A percentile compares a stretch with the other conserved stretches of the same genome.
Conservation (phyloP, 2,329 filamentous ascomycete species). For the Periconia digitata region DNA sequence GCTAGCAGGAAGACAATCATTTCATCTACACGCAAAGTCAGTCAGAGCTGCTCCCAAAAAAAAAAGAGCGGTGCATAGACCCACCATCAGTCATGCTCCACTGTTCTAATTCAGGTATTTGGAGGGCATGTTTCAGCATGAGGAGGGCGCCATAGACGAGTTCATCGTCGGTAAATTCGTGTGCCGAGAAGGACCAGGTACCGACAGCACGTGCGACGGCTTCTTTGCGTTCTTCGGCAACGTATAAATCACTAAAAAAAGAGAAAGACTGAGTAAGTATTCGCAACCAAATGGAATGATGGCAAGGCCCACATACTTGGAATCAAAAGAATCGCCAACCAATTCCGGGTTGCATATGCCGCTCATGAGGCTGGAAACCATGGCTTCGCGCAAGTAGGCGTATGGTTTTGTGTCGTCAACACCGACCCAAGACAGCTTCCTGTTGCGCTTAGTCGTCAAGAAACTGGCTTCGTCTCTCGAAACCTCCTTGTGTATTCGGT, state of each 20-base stretch:
- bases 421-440: slow-evolving; percentile 91
- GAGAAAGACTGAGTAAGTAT: slow-evolving; percentile 23
- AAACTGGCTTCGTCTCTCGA: slow-evolving; percentile 72
- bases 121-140: slow-evolving; percentile 88
- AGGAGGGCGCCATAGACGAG: slow-evolving; percentile 79
- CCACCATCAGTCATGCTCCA: slow-evolving; percentile 79
- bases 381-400: slow-evolving; percentile 85
- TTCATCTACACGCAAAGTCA: slow-evolving; percentile 60
- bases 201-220: slow-evolving; percentile 71
- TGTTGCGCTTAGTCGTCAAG: slow-evolving; percentile 69
- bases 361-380: slow-evolving; percentile 90
- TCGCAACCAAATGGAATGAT: background rate
- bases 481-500: slow-evolving; percentile 77
- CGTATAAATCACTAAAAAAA: slow-evolving; percentile 60
- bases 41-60: too few relatives aligned
- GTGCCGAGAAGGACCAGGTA: slow-evolving; percentile 85
- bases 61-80: slow-evolving; percentile 27
- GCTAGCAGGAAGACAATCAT: slow-evolving; percentile 84
- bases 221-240: slow-evolving; percentile 66
- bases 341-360: slow-evolving; percentile 77
- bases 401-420: slow-evolving; percentile 83
- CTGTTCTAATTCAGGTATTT: slow-evolving; percentile 75
- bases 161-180: slow-evolving; percentile 88
- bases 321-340: slow-evolving; percentile 62
- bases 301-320: slow-evolving; percentile 52